Conservation (phyloP, 805 yeast genomes). For the Suhomyces kilbournensis region DNA sequence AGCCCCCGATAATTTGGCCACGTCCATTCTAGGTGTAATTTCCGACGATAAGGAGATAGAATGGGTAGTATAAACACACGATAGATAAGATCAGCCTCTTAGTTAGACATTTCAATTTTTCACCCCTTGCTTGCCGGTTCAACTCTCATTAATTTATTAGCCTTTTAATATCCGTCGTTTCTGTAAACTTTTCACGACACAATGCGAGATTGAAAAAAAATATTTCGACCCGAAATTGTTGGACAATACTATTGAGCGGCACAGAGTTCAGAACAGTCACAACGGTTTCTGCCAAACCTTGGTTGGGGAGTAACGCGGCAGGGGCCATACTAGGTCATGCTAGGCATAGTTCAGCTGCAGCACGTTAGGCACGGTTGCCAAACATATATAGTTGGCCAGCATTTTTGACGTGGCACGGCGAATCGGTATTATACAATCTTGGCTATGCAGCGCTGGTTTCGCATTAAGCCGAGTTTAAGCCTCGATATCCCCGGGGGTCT, state of each 20-base stretch:
- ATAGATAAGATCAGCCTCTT: not conserved
- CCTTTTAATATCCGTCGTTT: not conserved
- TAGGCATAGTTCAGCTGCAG: not conserved
- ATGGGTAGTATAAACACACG: conserved; percentile 11
- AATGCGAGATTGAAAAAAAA: not conserved
- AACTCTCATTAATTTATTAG: not conserved
- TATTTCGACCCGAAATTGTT: not conserved
- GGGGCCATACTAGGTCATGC: not conserved
- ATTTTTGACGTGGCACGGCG: not conserved
- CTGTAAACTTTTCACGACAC: not conserved
- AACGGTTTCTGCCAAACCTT: not conserved
- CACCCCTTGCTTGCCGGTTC: not conserved
- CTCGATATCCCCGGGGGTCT: not conserved
- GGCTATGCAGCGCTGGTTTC: not conserved
- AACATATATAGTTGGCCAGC: not conserved
- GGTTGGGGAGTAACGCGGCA: not conserved
- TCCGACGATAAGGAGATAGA: conserved; percentile 11
- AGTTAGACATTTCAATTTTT: not conserved
- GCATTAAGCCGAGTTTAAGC: not conserved
- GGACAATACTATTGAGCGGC: not conserved
- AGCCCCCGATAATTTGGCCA: conserved; percentile 11
- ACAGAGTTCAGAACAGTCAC: not conserved
- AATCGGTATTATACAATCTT: not conserved
- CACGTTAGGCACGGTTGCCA: not conserved
- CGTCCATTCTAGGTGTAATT: conserved; percentile 15